Base-by-base conservation (phyloP, 768 basidiomycete genomes). In the Omphalotus guepiniiformis region DNA sequence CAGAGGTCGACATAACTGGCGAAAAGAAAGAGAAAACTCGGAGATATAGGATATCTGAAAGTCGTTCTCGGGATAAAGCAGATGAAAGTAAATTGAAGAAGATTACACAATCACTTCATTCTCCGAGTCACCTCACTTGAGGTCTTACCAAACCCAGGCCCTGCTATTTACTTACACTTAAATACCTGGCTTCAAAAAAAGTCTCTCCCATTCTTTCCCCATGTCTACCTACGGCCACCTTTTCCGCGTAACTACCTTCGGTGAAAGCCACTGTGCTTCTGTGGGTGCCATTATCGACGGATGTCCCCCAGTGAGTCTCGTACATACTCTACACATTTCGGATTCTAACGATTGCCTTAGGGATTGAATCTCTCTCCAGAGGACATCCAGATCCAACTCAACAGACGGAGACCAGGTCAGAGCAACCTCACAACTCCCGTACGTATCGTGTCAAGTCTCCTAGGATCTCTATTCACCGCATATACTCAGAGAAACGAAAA, bases 211-310 rank as follows among this genome's bases (percentile, higher is more conserved):
- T 15, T 26, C 19, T 16, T 22, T 32, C 13, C 25, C 15, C 32
- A n/a, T 99, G 96, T 95, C 93, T 19, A 89, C 93, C 46, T 99
- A 88, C 67, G 96, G 96, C 19, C 80, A 75, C 21, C 73, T 90
- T 30, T 99, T 90, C 73, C 80, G 92, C 39, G 96, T 99, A 22
- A 94, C 94, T 44, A 99, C 96, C 54, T 99, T 89, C 62, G 96
- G 96, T 50, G 96, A 99, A 73, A 93, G 89, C 53, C 96, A 99
- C 64, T 97, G 96, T 63, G 82, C 89, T 25, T 94, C 92, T 12
- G 96, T 98, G 28, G 96, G 96, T 12, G 93, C 91, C 28, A 97
- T 99, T 66, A 83, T 99, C 58, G 96, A 98, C 63, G 96, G 96
- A 27, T 93, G 93, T 55, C 95, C 95, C 44, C 95, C 95, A 30